These are phyloP conservation scores for Leishmania lainsoni DNA, from an alignment of 208 protist genomes.

Conservation along the genomic window DNA sequence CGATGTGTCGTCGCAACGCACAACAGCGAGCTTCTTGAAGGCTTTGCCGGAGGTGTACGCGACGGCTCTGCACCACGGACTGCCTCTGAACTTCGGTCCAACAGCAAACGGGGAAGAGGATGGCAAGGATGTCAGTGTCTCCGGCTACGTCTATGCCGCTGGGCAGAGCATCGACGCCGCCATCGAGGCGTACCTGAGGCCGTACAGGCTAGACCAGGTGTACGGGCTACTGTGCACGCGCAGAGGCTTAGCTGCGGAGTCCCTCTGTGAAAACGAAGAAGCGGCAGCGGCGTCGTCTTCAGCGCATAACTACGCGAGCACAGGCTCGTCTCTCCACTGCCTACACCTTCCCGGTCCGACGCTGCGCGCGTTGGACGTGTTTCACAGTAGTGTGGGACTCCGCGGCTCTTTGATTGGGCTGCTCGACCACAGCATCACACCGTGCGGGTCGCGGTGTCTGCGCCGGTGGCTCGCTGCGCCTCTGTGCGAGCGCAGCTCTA, in stretches of 20 bases:
- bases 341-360: conserved; percentile 61
- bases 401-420: conserved; percentile 60
- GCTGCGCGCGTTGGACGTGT: conserved; percentile 83
- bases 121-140: conserved; percentile 52
- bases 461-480: conserved; percentile 74
- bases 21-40: conserved; percentile 15
- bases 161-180: conserved; percentile 39
- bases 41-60: conserved; percentile 49
- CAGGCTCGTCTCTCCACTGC: neutral
- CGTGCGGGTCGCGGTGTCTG: conserved; percentile 61
- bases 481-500: conserved; percentile 33
- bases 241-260: neutral
- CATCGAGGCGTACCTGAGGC: conserved; percentile 56
- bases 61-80: conserved; percentile 40
- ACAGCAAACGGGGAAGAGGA: conserved; percentile 79
- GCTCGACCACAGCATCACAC: conserved; percentile 74
- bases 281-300: neutral
- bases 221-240: conserved; percentile 46
- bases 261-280: neutral
- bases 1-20: neutral
- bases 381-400: conserved; percentile 56
- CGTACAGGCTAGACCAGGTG: conserved; percentile 56
- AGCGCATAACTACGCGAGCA: neutral
- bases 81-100: conserved; percentile 77
- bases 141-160: conserved; percentile 13